Evolutionary conservation across 352 stramenopile genomes (phyloP), one percentile per base, ranked within the genome.

Genomic region (Globisporangium sylvaticum): DNA sequence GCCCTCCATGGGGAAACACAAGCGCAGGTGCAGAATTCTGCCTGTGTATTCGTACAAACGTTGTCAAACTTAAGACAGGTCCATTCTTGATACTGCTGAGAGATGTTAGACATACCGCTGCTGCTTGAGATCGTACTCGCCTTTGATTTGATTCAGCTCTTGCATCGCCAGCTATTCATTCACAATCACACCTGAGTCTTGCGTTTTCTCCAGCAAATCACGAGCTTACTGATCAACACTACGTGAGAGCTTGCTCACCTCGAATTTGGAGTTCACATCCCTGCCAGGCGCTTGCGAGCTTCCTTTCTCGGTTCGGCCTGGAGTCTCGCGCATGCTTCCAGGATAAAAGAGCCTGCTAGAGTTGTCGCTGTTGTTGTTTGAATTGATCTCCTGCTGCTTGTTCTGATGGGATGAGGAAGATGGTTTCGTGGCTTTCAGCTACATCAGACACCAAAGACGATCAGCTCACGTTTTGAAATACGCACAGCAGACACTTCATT

Each of bases 201-300:
- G 52, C 27, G 12, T 12, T 10, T 10, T 37, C 52, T 58, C 20
- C 24, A 58, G 6, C 6, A 34, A 1, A 46, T 46, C 37, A n/a
- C 3, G 25, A n/a, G 32, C 8, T n/a, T 56, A 2, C 10, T 44
- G 12, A 0, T 44, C 18, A 2, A 60, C 7, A 34, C 54, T 20
- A 34, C 54, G 20, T 12, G 18, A 18, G 20, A 27, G 1, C 18
- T 9, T 55, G 14, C 20, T 54, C 53, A 83, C 79, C 75, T 81
- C 70, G 34, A 82, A 87, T 53, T 87, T 87, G 55, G 61, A 65
- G 59, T 83, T 79, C 39, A 87, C 77, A 34, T 81, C 76, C 15
- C 48, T 58, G 3, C 4, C 44, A 7, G 20, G 34, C 10, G 27
- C 4, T 12, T 37, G 14, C 27, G 3, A 18, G 10, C 4, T 42